Evolutionary conservation across 768 basidiomycete genomes (phyloP).

Genomic region (Suillus fuscotomentosus): DNA sequence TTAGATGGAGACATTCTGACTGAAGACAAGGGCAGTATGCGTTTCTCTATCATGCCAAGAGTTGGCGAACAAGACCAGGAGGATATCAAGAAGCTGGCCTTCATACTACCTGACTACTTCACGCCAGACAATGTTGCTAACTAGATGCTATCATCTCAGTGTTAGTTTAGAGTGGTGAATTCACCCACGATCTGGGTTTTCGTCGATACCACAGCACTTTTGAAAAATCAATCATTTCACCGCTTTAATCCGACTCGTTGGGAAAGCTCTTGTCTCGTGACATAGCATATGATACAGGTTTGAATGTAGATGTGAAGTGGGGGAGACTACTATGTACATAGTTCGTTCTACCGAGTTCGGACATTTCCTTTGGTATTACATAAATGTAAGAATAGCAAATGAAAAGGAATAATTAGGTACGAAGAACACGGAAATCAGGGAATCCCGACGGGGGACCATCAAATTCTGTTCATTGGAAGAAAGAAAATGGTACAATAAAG

Average conservation of each 20-base stretch:
- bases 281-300: background rate
- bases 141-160: background rate
- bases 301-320: background rate
- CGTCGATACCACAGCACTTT: background rate
- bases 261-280: background rate
- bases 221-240: background rate
- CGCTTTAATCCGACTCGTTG: background rate
- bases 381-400: background rate
- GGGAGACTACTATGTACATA: too few species aligned
- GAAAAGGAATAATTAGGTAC: background rate
- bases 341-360: background rate
- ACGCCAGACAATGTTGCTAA: slow-evolving; percentile 7
- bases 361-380: background rate
- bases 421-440: background rate
- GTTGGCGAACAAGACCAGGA: slow-evolving; percentile 51
- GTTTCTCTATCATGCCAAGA: slow-evolving; percentile 79
- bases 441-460: background rate
- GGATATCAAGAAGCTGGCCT: slow-evolving; percentile 69
- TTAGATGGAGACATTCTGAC: slow-evolving; percentile 53
- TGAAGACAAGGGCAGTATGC: slow-evolving; percentile 81
- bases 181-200: background rate
- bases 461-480: background rate
- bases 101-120: slow-evolving; percentile 80
- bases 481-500: background rate
- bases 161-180: background rate